Evolutionary conservation across 495 filamentous ascomycete genomes (phyloP), one percentile per base, ranked within the genome.

Genomic region (Xylaria sp.): DNA sequence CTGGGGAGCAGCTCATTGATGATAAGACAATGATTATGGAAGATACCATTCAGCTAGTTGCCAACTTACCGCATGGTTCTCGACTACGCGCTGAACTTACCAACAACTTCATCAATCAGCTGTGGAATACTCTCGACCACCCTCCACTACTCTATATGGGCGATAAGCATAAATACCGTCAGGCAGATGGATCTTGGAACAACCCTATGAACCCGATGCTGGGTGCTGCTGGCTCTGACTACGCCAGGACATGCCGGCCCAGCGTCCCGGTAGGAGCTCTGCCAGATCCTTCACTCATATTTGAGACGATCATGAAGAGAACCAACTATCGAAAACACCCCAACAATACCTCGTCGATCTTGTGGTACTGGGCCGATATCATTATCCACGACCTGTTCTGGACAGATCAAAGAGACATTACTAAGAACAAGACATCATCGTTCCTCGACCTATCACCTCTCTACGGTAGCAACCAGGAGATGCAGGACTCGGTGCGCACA

Each of bases 341-440:
- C 11, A 95, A 92, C 75, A 92, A 92, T 72, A 90, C 97, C 24
- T 97, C 94, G 1, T 95, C 92, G 75, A 86, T 97, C 67, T 82
- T 98, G 15, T 98, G 94, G 85, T 95, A 98, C 73, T 88, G 94
- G 77, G 94, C 93, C 8, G 92, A 90, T 19, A 93, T 97, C 67
- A 95, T 97, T 71, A 97, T 96, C 75, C 94, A 97, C 73, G 92
- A 83, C 78, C 58, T 77, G 46, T 79, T 79, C 71, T 78, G 76
- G 77, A 79, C 77, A 24, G 77, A 79, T n/a, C 70, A 82, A 65
- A 76, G 69, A 5, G 83, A 85, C 67, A 80, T 79, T 70, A 83
- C 82, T 64, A 90, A 86, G 61, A 92, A 89, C 31, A 84, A 89
- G 75, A 95, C 93, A 0, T 96, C 93, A 0, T 94, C 92, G 0